These are phyloP conservation scores for grape (Vitis vinifera) DNA, from an alignment of 164 flowering plant genomes.

Conservation along the genomic window DNA sequence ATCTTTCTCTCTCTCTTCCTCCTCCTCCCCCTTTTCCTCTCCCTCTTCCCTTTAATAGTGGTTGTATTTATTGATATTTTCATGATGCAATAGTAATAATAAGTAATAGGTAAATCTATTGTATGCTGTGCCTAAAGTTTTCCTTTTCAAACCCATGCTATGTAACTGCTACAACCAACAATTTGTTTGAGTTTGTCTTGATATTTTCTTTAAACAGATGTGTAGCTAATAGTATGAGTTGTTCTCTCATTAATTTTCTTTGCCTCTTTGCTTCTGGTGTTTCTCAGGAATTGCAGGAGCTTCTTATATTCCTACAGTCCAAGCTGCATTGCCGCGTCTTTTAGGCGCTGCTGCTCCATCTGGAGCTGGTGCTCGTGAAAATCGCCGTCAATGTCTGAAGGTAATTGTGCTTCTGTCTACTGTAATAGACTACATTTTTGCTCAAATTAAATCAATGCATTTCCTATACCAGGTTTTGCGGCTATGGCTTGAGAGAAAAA, in stretches of 20 bases:
- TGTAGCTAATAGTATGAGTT: no score
- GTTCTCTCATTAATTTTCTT: background rate
- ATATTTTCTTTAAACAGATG: no score
- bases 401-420: slow-evolving; percentile 26
- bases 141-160: background rate
- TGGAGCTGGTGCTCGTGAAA: slow-evolving; percentile 88
- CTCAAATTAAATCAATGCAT: slow-evolving; percentile 1
- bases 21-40: no score
- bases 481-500: slow-evolving; percentile 96
- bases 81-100: no score
- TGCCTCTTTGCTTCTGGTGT: slow-evolving; percentile 1
- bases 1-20: background rate
- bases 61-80: no score
- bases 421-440: background rate
- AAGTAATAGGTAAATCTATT: no score
- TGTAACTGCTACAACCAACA: background rate
- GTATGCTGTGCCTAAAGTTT: no score
- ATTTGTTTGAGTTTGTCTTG: no score
- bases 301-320: slow-evolving; percentile 85
- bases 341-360: slow-evolving; percentile 94
- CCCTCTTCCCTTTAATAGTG: no score
- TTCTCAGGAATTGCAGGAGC: slow-evolving; percentile 88
- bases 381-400: slow-evolving; percentile 96
- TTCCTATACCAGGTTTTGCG: slow-evolving; percentile 69
- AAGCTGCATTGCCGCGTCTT: slow-evolving; percentile 92